phyloP scores from a whole-genome alignment of 768 basidiomycete species.

The Pleurotus sapidus region DNA sequence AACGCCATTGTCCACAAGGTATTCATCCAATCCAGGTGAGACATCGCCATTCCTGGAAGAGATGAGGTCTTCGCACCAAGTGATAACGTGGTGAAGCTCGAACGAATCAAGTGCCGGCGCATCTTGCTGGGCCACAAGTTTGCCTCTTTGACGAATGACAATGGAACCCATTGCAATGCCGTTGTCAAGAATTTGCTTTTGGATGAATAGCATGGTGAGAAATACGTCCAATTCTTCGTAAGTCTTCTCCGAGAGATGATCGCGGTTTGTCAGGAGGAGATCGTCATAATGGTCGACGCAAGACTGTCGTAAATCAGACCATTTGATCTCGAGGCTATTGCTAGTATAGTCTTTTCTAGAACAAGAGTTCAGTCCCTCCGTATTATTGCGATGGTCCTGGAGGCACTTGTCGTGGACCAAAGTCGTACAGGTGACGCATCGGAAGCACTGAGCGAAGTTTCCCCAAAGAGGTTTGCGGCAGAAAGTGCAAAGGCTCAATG shows the following conservation, averaged over 20 bases:
- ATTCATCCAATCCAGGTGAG: conserved; percentile 50
- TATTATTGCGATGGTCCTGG: conserved; percentile 11
- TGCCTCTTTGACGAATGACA: conserved; percentile 40
- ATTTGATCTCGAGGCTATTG: conserved; percentile 48
- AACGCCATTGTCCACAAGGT: conserved; percentile 46
- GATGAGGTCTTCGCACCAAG: conserved; percentile 50
- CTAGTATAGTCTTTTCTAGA: conserved; percentile 35
- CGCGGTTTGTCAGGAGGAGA: conserved; percentile 35
- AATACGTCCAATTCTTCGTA: conserved; percentile 72
- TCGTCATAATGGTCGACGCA: conserved; percentile 53
- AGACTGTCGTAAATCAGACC: conserved; percentile 49
- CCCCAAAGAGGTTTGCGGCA: conserved; percentile 80
- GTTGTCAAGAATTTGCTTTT: conserved; percentile 63
- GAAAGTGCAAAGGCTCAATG: conserved; percentile 63
- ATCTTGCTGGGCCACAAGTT: conserved; percentile 22
- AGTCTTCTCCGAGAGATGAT: conserved; percentile 43
- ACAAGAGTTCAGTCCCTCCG: conserved; percentile 36
- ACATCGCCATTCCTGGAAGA: conserved; percentile 34
- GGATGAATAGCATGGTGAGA: conserved; percentile 58
- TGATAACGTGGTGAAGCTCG: conserved; percentile 54
- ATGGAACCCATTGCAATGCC: conserved; percentile 68
- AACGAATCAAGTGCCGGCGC: conserved; percentile 45
- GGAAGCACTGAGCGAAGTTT: conserved; percentile 54
- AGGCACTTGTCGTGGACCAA: conserved; percentile 60
- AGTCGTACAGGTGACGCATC: conserved; percentile 58